Base-by-base conservation (phyloP, 768 basidiomycete genomes). In the Filobasidium floriforme region DNA sequence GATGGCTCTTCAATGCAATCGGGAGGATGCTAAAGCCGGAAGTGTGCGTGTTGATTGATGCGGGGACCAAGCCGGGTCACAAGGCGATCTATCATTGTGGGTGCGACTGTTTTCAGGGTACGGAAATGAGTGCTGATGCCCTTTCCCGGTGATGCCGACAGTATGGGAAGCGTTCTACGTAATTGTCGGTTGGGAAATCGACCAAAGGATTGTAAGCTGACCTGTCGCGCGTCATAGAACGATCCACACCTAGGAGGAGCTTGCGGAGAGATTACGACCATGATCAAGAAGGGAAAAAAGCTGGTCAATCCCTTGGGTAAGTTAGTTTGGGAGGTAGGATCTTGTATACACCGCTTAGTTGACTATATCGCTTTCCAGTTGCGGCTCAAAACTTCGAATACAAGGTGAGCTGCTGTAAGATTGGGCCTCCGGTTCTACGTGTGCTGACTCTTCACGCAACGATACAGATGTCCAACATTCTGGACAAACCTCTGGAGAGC, bases 341-440 rank as follows among this genome's bases (percentile, higher is more conserved):
- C 24, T 22, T 19, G 54, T 28, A 19, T 14, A 52, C 43, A 32
- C 11, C 15, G 54, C 54, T 24, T 4, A 26, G 29, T 24, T 24
- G 14, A 6, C 24, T 57, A n/a, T 15, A 4, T 57, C 15, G 22
- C 5, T 57, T 57, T 54, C 1, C 92, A 59, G 84, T 97, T 37
- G 93, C 93, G 9, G 92, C 93, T 18, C 93, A 97, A 78, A 96
- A 97, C 80, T 93, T 93, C 72, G 92, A 93, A 80, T 96, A 96
- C 81, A 96, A 82, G 70, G 54, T 57, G 15, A 28, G 54, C 26
- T 15, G 4, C 24, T 5, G 24, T 18, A 12, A 12, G 46, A 24
- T 24, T 18, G 68, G 68, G 19, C 7, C 26, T 18, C 32, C 32
- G 46, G n/a, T 32, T 51, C n/a, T 51, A 6, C 19, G 24, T 57